Evolutionary conservation across 352 stramenopile genomes (phyloP).

Genomic region (Elongisporangium undulatum): DNA sequence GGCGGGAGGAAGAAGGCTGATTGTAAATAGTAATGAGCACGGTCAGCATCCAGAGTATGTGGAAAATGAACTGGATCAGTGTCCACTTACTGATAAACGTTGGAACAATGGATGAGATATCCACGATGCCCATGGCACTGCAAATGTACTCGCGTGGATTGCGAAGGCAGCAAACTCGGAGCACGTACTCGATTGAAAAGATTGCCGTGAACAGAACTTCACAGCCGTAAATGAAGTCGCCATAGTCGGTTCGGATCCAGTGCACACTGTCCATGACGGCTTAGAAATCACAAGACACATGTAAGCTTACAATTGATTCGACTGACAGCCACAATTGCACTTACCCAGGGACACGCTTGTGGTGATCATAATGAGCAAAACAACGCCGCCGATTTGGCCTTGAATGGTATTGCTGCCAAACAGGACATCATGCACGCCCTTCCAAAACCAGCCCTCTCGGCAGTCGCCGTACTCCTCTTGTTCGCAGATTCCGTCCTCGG

Average conservation of each 20-base stretch:
- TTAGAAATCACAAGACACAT: slow-evolving; percentile 8
- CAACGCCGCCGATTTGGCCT: slow-evolving; percentile 48
- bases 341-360: slow-evolving; percentile 62
- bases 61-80: background rate
- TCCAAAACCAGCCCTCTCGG: slow-evolving; percentile 24
- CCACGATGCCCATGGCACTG: slow-evolving; percentile 45
- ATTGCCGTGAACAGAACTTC: slow-evolving; percentile 42
- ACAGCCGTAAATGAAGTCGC: slow-evolving; percentile 28
- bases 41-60: background rate
- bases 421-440: slow-evolving; percentile 63
- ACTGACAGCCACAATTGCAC: slow-evolving; percentile 8
- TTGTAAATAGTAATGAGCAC: background rate
- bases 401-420: slow-evolving; percentile 57
- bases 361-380: slow-evolving; percentile 68
- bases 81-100: slow-evolving; percentile 35
- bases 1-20: slow-evolving; percentile 48
- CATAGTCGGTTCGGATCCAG: slow-evolving; percentile 36
- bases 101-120: slow-evolving; percentile 44
- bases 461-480: slow-evolving; percentile 26
- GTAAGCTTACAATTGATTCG: slow-evolving; percentile 1
- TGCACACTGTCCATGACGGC: slow-evolving; percentile 69
- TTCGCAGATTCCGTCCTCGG: slow-evolving; percentile 25
- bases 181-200: slow-evolving; percentile 38
- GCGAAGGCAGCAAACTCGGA: slow-evolving; percentile 30
- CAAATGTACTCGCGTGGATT: slow-evolving; percentile 38